Conservation (phyloP, 108 stramenopile species). For the Nitzschia sp. region DNA sequence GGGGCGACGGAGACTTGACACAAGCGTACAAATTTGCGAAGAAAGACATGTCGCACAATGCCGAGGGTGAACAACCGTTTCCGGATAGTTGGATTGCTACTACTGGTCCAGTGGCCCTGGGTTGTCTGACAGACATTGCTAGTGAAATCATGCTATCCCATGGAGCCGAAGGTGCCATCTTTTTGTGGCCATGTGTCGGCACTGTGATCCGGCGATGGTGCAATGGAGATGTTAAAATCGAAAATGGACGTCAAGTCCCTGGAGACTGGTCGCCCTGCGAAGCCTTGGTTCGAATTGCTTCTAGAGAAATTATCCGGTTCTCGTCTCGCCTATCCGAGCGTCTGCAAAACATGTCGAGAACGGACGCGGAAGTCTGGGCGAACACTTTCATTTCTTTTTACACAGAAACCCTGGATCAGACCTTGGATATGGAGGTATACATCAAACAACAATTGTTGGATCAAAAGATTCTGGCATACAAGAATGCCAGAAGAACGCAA, state of each 20-base stretch:
- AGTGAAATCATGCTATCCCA: slow-evolving; percentile 45
- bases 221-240: slow-evolving; percentile 38
- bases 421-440: slow-evolving; percentile 40
- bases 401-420: slow-evolving; percentile 39
- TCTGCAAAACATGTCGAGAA: slow-evolving; percentile 22
- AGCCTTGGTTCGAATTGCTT: slow-evolving; percentile 74
- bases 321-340: slow-evolving; percentile 36
- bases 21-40: slow-evolving; percentile 70
- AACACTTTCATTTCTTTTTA: slow-evolving; percentile 40
- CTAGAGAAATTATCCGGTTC: slow-evolving; percentile 61
- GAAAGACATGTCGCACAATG: slow-evolving; percentile 31
- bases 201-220: slow-evolving; percentile 58
- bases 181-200: slow-evolving; percentile 59
- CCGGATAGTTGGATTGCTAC: slow-evolving; percentile 90
- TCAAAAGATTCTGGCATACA: slow-evolving; percentile 36
- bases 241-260: slow-evolving; percentile 1
- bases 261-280: slow-evolving; percentile 79
- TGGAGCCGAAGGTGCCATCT: slow-evolving; percentile 51
- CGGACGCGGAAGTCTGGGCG: slow-evolving; percentile 47
- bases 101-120: slow-evolving; percentile 78
- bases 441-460: slow-evolving; percentile 31
- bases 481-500: slow-evolving; percentile 7
- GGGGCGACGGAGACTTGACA: slow-evolving; percentile 83
- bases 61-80: slow-evolving; percentile 63
- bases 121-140: slow-evolving; percentile 73